Base-by-base conservation (phyloP, 768 basidiomycete genomes). In the Mycena rebaudengoi region DNA sequence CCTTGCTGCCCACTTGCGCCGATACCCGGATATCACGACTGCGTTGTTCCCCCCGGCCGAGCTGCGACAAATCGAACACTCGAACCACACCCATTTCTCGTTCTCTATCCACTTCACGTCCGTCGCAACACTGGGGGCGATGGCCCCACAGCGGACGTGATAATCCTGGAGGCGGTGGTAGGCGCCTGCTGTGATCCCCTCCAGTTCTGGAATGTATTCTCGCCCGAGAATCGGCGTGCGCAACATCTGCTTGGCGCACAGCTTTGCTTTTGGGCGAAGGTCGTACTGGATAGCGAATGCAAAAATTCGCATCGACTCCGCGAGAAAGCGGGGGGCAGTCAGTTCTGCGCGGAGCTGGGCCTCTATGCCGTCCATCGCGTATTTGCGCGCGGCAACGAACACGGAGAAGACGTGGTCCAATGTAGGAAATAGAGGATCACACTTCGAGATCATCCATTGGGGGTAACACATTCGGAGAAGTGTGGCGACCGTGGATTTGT, bases 81-180 rank as follows among this genome's bases (percentile, higher is more conserved):
- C 62, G 45, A 70, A 71, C 65, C 67, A 71, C 12, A 43, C 51
- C 29, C 33, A 65, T 0, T 52, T 65, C 20, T 70, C 62, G 23
- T 26, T 48, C 7, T 49, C 46, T 30, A 74, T 59, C 71, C 73
- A 74, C 7, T 48, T 63, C 3, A 70, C 33, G 39, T 65, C 63
- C n/a, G 54, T 66, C 14, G 61, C 65, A 18, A 69, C 56, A 5
- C 45, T 26, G 18, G 39, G 29, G 1, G 73, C 70, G 13, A 48
- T 54, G 25, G 43, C 49, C n/a, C 70, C 72, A 55, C 76, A 78
- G 23, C 33, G 56, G 33, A 71, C 50, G 62, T 78, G 77, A 61
- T 77, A 79, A 16, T 68, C 58, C 52, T 77, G 71, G 14, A 79
- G 69, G 10, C 72, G 71, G 57, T 74, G 68, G 55, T 73, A 71